These are phyloP conservation scores for Candida chilensis DNA, from an alignment of 805 yeast genomes.

Conservation along the genomic window DNA sequence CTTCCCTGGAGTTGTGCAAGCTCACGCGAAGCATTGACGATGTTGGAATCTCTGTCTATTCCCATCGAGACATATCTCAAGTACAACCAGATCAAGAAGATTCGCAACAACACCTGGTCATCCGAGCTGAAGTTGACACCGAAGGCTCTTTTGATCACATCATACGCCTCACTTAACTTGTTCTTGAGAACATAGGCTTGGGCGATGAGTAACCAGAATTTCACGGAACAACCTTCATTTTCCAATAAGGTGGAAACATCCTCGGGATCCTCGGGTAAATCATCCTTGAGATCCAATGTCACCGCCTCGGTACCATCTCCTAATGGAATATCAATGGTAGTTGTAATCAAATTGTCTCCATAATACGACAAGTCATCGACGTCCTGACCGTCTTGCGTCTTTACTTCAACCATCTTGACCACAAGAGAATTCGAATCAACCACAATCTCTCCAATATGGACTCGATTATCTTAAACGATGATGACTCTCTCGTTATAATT, in stretches of 20 bases:
- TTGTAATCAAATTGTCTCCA: too few relatives aligned
- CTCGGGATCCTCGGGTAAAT: conserved; percentile 82
- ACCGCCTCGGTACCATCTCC: conserved; percentile 76
- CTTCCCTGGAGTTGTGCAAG: conserved; percentile 9
- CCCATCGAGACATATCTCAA: conserved; percentile 26
- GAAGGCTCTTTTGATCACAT: conserved; percentile 55
- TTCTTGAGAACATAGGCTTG: conserved; percentile 66
- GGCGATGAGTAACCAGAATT: conserved; percentile 82
- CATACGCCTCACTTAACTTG: conserved; percentile 50
- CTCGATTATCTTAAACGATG: too few relatives aligned
- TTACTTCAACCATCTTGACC: too few relatives aligned
- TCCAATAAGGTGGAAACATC: conserved; percentile 74
- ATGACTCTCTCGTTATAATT: too few relatives aligned
- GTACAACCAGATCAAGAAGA: conserved; percentile 68
- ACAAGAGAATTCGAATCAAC: too few relatives aligned
- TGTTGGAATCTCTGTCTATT: conserved; percentile 12
- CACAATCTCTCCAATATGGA: too few relatives aligned
- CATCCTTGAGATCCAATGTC: conserved; percentile 70
- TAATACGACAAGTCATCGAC: too few relatives aligned
- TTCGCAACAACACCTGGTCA: conserved; percentile 44
- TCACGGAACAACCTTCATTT: conserved; percentile 67
- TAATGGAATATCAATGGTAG: conserved; percentile 59
- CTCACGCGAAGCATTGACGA: conserved; percentile 13
- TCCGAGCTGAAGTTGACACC: conserved; percentile 19
- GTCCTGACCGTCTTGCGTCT: too few relatives aligned